Evolutionary conservation across 768 basidiomycete species (phyloP).

Genomic region (Exsudoporus frostii): DNA sequence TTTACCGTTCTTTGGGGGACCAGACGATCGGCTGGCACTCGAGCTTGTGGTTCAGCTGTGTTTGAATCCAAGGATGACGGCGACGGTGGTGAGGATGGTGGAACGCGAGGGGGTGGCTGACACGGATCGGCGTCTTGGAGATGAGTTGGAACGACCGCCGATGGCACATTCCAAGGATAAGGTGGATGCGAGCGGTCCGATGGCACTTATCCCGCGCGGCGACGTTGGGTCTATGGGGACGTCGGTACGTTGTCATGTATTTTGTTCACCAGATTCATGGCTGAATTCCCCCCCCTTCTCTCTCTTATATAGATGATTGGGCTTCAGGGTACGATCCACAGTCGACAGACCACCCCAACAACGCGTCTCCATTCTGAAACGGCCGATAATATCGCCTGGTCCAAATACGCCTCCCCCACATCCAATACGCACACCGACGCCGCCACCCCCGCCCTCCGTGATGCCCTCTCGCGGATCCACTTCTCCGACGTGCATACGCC

Average conservation of each 20-base stretch:
- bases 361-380: slow-evolving; percentile 74
- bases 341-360: slow-evolving; percentile 59
- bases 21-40: slow-evolving; percentile 86
- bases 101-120: slow-evolving; percentile 41
- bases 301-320: slow-evolving; percentile 27
- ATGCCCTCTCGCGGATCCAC: slow-evolving; percentile 55
- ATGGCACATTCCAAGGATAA: slow-evolving; percentile 23
- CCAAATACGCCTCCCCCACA: slow-evolving; percentile 44
- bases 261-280: not conserved
- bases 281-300: not conserved
- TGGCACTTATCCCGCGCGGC: not conserved
- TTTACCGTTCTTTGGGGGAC: slow-evolving; percentile 91
- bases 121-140: not conserved
- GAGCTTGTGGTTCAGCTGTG: slow-evolving; percentile 85
- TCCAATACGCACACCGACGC: not conserved
- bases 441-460: slow-evolving; percentile 13
- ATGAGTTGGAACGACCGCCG: slow-evolving; percentile 19
- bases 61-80: slow-evolving; percentile 59
- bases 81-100: slow-evolving; percentile 68
- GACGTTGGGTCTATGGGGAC: not conserved
- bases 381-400: slow-evolving; percentile 80
- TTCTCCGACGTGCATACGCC: slow-evolving; percentile 59
- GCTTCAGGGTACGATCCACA: slow-evolving; percentile 71
- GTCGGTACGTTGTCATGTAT: slow-evolving; percentile 6
- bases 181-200: not conserved